Evolutionary conservation across 2,329 filamentous ascomycete species (phyloP), one percentile per base, ranked within the genome.

Genomic region (Fusarium praegraminearum): DNA sequence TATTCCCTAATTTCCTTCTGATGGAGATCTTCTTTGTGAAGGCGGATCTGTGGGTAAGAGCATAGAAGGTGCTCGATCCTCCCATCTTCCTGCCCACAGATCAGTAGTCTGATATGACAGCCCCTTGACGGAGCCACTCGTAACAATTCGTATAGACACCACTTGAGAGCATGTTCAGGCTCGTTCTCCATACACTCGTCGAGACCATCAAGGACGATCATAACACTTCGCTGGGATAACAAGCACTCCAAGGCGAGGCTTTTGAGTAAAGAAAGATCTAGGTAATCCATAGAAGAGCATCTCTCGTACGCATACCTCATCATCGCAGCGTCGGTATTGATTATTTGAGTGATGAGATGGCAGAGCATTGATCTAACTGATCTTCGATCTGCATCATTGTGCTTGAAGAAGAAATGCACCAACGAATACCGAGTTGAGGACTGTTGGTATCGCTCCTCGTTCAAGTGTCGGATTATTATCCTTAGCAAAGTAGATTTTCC

Each of bases 401-500:
- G 36, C n/a, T 40, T 40, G 36, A 20, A 40, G 5, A 40, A 40
- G 36, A 40, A 40, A 8, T 40, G 20, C 12, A 4, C 3, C 11
- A 38, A 3, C 5, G 6, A 12, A n/a, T 5, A 6, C 1, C 7
- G 35, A 0, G 35, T 1, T 12, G 2, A 1, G 7, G 10, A 12
- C 4, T 20, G 18, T 1, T 2, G 5, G 5, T 10, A 20, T 13
- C 2, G 10, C 6, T 20, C 7, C 0, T 38, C 10, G 2, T 38
- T 20, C 3, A 38, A 7, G n/a, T 38, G 5, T 13, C 36, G 36
- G 8, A 40, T 40, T 4, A 40, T 40, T 40, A 7, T 40, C 0
- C 6, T 40, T 13, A 11, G 11, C 1, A 40, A 7, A 20, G n/a
- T 40, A 2, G 36, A 40, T 6, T 40, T 40, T 4, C 36, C 36